Evolutionary conservation across 495 filamentous ascomycete genomes (phyloP), one percentile per base, ranked within the genome.

Genomic region (Aspergillus nidulans): DNA sequence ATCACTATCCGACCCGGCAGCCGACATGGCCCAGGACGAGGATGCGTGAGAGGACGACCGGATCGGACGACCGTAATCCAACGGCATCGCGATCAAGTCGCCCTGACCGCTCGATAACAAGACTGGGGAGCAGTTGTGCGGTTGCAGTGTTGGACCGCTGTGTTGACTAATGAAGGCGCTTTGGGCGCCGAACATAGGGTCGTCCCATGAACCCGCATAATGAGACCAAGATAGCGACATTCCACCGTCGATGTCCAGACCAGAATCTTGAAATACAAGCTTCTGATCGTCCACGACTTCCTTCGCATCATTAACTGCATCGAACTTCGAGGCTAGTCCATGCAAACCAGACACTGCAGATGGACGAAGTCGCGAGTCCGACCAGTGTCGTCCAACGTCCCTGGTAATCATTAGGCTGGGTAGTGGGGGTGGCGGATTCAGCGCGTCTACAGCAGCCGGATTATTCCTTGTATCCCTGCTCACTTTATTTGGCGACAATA

Each of bases 401-500:
- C 38, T 41, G 39, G 24, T 56, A 43, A 56, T 43, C 53, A 56
- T 41, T 25, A 43, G 34, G 34, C 53, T 36, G 34, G 53, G 45
- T 30, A 41, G 44, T 43, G 36, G 53, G 39, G 36, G 45, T 49
- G 45, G 53, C 46, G 44, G 45, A 45, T 34, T 48, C 45, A 36
- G 45, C 36, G 34, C 30, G 28, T 39, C 52, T 48, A 40, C 42
- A 47, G 52, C 32, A 40, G 25, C 43, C 32, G 52, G 16, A 30
- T 42, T 52, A 42, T 41, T 42, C 36, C 38, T 42, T 40, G 49
- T 23, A 52, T 52, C 49, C 49, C 23, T 52, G 49, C 24, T 52
- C 49, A 36, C 49, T 23, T 52, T 42, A 52, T 21, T 42, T 52
- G 49, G 49, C 38, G 36, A 52, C 49, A 52, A 41, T 52, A 52